A percentile compares a stretch with the other conserved stretches of the same genome.
phyloP scores from a whole-genome alignment of 176 grass and related monocot genomes.

The Thalia dealbata region DNA sequence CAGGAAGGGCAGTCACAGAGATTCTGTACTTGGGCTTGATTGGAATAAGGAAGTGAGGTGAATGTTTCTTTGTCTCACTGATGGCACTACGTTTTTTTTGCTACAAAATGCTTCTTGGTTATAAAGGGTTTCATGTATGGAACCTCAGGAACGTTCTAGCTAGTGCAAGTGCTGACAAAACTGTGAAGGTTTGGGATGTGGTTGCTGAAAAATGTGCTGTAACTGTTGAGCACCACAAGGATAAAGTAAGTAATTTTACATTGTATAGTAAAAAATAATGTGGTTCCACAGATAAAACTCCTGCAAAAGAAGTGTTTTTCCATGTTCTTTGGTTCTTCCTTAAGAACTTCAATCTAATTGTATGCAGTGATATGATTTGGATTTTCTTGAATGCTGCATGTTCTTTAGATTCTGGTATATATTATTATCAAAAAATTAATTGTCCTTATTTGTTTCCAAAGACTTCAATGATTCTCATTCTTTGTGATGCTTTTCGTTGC shows the following conservation, averaged over 20 bases:
- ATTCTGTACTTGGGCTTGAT: constrained; percentile 84
- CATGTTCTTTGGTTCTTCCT: not conserved
- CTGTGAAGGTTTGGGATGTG: constrained; percentile 84
- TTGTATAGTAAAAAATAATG: not conserved
- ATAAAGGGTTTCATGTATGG: not conserved
- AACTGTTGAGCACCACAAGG: constrained; percentile 68
- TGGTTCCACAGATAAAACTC: not conserved
- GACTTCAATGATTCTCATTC: not conserved
- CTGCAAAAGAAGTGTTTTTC: not conserved
- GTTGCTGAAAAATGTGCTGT: constrained; percentile 57
- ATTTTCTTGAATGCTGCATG: not conserved
- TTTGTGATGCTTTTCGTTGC: constrained; percentile 1
- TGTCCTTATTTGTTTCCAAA: too few relatives aligned
- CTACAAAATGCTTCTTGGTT: not conserved
- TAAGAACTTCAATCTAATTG: not conserved
- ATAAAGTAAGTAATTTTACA: constrained; percentile 52
- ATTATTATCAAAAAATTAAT: not conserved
- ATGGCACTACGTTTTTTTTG: not conserved
- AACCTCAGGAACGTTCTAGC: constrained; percentile 74
- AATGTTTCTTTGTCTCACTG: constrained; percentile 5
- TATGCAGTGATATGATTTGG: not conserved
- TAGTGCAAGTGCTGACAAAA: constrained; percentile 87
- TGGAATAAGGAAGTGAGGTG: constrained; percentile 96
- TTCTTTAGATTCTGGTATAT: not conserved
- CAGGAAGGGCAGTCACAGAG: constrained; percentile 70